Evolutionary conservation across 495 filamentous ascomycete genomes (phyloP), one percentile per base, ranked within the genome.

Genomic region (Neurospora sp.): DNA sequence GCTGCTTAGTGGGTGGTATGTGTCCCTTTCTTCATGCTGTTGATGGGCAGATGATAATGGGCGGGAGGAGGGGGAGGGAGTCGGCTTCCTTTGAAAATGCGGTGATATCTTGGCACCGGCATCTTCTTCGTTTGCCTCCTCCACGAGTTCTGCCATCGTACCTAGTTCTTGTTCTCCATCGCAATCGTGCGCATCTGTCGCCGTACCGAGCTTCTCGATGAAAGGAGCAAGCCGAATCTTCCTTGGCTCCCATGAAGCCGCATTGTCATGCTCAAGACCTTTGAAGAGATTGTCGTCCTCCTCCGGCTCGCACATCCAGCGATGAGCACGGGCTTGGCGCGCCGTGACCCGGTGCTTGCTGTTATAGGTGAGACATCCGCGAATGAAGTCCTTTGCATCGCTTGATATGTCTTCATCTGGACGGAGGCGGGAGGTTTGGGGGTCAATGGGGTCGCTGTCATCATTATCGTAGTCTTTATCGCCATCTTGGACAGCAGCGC

Each of bases 341-440:
- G 93, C 91, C 5, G 92, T 95, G 83, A 94, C 89, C 39, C 94
- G 89, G 22, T 84, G 76, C 39, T 82, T 81, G 2, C 91, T 90
- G 73, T 95, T 90, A 78, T 93, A 89, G 16, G 90, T 93, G 6
- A 97, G 85, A 75, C 95, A 98, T 69, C 75, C 71, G 31, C 80
- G 76, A 81, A 97, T 93, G 83, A 97, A 97, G 46, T 91, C 85
- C 71, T 91, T 86, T 4, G 91, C 93, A 69, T 76, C 82, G 38
- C 86, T 80, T 5, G 91, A 93, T 53, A 97, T 90, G 46, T 86
- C 86, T 70, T 89, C 88, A 89, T 91, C 94, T 84, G 90, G 94
- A 84, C 39, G 7, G 8, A 77, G 9, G 1, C 27, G 53, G 53
- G 53, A 65, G 12, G 53, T 31, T 65, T 35, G 27, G 5, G 53